Conservation (phyloP, 1,284 basidiomycete genomes). For the Peniophora sp. region DNA sequence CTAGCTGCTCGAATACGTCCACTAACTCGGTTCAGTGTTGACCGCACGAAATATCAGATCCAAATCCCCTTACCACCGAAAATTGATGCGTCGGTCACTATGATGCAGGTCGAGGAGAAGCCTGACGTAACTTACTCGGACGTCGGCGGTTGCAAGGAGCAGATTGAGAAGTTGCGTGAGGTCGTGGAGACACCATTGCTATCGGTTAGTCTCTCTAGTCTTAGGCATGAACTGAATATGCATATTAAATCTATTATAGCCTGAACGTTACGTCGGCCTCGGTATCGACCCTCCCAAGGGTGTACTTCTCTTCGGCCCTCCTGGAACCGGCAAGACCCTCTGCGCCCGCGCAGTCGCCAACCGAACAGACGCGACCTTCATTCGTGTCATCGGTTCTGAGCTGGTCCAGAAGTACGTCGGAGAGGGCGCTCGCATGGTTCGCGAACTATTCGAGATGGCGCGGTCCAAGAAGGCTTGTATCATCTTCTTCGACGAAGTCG, state of each 20-base stretch:
- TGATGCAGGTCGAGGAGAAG: slow-evolving; percentile 99
- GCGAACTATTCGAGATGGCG: slow-evolving; percentile 99
- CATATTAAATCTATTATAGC: slow-evolving; percentile 54
- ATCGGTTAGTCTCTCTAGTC: slow-evolving; percentile 73
- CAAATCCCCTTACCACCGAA: slow-evolving; percentile 99
- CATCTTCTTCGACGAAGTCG: slow-evolving; percentile 99
- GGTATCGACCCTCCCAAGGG: slow-evolving; percentile 99
- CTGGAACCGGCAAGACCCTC: slow-evolving; percentile 97
- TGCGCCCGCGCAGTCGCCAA: slow-evolving; percentile 98
- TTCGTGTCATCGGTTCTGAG: slow-evolving; percentile 98
- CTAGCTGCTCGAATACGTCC: too few relatives aligned
- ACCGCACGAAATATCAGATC: slow-evolving; percentile 97
- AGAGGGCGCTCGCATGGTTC: slow-evolving; percentile 97
- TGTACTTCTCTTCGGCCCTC: slow-evolving; percentile 92
- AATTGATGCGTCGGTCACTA: slow-evolving; percentile 98
- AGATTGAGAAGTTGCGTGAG: slow-evolving; percentile 98
- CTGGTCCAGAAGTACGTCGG: slow-evolving; percentile 99
- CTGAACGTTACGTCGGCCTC: slow-evolving; percentile 95
- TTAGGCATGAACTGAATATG: slow-evolving; percentile 1
- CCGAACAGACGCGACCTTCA: slow-evolving; percentile 98
- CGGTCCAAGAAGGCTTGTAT: slow-evolving; percentile 99
- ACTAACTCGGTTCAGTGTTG: slow-evolving; percentile 56
- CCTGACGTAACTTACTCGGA: slow-evolving; percentile 98
- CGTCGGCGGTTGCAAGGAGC: slow-evolving; percentile 98
- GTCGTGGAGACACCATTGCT: slow-evolving; percentile 98